Evolutionary conservation across 148 eudicot genomes (phyloP).

Genomic region (Amaranthus hypochondriacus): DNA sequence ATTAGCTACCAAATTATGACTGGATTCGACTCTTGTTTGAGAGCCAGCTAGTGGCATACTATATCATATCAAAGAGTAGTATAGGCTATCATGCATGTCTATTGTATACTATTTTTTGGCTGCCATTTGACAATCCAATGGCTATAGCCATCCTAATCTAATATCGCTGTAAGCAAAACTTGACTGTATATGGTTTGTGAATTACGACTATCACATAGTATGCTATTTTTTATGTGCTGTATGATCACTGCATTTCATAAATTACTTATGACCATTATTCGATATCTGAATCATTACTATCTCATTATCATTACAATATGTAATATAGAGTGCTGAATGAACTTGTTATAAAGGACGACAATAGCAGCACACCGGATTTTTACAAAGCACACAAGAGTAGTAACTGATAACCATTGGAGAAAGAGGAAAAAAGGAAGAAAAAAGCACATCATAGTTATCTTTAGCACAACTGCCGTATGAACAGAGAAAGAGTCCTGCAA

Average conservation of each 20-base stretch:
- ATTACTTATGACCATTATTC: background rate
- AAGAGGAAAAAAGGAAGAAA: background rate
- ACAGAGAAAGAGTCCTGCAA: slow-evolving; percentile 7
- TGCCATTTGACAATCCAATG: background rate
- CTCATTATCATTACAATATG: background rate
- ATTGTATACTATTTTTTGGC: background rate
- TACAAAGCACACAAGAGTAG: background rate
- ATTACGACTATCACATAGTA: too few species aligned
- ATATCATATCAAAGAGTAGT: background rate
- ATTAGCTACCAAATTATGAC: too few species aligned
- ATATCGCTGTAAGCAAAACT: background rate
- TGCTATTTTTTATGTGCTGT: background rate
- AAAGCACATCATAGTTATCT: background rate
- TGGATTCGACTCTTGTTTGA: background rate
- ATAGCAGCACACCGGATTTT: background rate
- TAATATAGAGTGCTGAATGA: background rate
- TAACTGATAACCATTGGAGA: background rate
- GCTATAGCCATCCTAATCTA: slow-evolving; percentile 1
- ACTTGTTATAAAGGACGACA: background rate
- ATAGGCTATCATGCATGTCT: background rate
- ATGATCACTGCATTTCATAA: background rate
- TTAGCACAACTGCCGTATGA: slow-evolving; percentile 3
- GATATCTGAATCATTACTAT: background rate
- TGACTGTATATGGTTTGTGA: background rate
- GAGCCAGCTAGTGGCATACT: background rate